Conservation (phyloP, 176 grass and related monocot species). For the Urochloa ruziziensis region DNA sequence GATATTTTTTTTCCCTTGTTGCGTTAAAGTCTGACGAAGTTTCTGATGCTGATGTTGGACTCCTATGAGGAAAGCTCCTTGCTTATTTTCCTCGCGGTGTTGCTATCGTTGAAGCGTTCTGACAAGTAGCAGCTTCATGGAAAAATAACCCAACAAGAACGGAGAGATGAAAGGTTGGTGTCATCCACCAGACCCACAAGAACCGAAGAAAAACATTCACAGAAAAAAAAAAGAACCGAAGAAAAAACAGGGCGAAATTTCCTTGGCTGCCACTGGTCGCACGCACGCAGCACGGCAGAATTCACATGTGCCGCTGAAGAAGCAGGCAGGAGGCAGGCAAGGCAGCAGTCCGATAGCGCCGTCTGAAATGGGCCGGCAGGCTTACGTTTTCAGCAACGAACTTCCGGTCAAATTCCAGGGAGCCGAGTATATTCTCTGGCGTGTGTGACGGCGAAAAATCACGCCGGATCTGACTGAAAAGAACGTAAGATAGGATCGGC, state of each 20-base stretch:
- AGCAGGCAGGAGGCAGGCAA: no score
- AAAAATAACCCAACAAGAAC: not conserved
- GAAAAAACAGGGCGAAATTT: not conserved
- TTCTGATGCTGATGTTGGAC: not conserved
- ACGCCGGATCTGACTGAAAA: not conserved
- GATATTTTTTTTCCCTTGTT: not conserved
- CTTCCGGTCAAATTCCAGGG: not conserved
- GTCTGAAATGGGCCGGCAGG: conserved; percentile 16
- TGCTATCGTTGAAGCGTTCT: conserved; percentile 23
- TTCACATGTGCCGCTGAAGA: not conserved
- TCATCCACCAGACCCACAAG: not conserved
- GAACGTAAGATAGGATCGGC: not conserved
- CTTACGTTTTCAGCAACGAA: not conserved
- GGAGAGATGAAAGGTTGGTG: not conserved
- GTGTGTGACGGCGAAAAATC: not conserved
- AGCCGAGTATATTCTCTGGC: not conserved
- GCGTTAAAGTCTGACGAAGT: not conserved
- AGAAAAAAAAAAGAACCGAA: no score
- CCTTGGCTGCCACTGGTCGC: not conserved
- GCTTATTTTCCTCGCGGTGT: conserved; percentile 21
- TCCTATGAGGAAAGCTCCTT: conserved; percentile 9
- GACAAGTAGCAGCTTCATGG: not conserved
- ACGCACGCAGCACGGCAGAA: not conserved
- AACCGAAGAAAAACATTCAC: not conserved
- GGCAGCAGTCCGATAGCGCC: not conserved